Evolutionary conservation across 805 yeast species (phyloP).

Genomic region (Lipomyces sp.): DNA sequence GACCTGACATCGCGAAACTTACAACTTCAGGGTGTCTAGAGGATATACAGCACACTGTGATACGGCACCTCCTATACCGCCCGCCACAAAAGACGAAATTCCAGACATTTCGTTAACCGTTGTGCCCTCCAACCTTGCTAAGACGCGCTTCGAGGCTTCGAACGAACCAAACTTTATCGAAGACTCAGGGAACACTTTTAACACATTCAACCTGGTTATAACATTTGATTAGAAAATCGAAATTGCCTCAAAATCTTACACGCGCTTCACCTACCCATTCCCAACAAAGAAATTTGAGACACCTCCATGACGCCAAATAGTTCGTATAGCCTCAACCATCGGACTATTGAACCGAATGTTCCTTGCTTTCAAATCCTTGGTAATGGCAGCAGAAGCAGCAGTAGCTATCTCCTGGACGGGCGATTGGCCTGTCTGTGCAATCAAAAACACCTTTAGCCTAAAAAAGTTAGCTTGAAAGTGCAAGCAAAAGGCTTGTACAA

Average conservation of each 20-base stretch:
- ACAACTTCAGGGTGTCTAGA: constrained; percentile 84
- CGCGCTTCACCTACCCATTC: constrained; percentile 18
- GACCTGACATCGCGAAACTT: neutral
- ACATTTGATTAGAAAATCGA: constrained; percentile 40
- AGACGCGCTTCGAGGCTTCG: constrained; percentile 73
- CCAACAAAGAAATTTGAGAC: constrained; percentile 81
- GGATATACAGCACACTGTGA: constrained; percentile 94
- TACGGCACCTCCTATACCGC: constrained; percentile 94
- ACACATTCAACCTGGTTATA: constrained; percentile 67
- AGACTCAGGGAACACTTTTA: constrained; percentile 93
- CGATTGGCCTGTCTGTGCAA: constrained; percentile 63
- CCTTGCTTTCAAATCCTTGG: neutral
- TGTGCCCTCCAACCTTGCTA: constrained; percentile 46
- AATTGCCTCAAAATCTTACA: neutral
- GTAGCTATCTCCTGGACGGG: constrained; percentile 29
- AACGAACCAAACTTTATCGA: constrained; percentile 97
- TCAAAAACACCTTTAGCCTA: constrained; percentile 83
- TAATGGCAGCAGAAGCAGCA: constrained; percentile 32
- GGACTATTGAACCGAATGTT: constrained; percentile 51
- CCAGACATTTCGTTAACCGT: constrained; percentile 50
- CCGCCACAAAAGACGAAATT: constrained; percentile 80
- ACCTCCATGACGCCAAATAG: constrained; percentile 87
- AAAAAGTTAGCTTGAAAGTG: neutral
- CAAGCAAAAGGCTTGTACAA: neutral
- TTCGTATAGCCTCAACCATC: constrained; percentile 70